Evolutionary conservation across 306 rosid genomes (phyloP).

Genomic region (Trifolium fragiferum): DNA sequence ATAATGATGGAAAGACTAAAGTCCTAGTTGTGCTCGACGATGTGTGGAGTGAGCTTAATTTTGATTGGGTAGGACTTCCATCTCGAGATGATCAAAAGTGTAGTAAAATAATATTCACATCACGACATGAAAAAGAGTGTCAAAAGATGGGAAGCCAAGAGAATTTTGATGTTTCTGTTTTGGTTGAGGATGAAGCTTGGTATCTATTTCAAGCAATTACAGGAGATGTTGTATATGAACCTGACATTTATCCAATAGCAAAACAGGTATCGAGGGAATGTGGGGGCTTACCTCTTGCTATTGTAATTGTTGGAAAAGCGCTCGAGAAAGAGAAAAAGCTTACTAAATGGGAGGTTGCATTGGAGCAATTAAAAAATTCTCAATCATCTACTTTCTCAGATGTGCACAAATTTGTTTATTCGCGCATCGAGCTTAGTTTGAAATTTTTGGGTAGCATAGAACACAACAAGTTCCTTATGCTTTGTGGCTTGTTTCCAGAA

Average conservation of each 20-base stretch:
- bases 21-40: background rate
- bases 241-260: background rate
- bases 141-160: background rate
- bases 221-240: background rate
- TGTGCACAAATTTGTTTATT: background rate
- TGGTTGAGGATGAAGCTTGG: background rate
- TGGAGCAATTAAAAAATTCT: background rate
- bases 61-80: background rate
- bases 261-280: background rate
- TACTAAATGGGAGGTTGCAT: background rate
- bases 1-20: background rate
- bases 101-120: background rate
- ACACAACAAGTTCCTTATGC: background rate
- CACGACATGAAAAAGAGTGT: background rate
- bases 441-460: background rate
- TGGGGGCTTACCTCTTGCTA: background rate
- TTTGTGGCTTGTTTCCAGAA: background rate
- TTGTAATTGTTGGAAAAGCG: background rate
- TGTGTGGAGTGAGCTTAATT: background rate
- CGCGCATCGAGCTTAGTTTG: background rate
- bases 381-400: background rate
- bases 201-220: background rate
- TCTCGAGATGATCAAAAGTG: background rate
- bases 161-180: background rate
- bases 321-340: background rate